These are phyloP conservation scores for Pleurotus cornucopiae DNA, from an alignment of 768 basidiomycete species.

Conservation along the genomic window DNA sequence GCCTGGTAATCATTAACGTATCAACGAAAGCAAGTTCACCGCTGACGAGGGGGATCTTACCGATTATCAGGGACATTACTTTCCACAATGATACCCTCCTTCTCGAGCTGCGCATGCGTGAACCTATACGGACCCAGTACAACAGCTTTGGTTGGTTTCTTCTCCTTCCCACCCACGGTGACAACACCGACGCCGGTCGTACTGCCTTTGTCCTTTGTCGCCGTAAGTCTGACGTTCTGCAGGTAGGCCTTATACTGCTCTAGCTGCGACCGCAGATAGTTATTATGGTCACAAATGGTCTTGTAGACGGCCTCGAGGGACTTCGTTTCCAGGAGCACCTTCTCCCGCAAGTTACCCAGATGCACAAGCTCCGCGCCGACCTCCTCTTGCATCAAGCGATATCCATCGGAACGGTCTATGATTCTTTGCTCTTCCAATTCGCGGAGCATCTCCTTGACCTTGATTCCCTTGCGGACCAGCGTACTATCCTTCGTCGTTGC, in stretches of 20 bases:
- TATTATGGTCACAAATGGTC: constrained; percentile 99
- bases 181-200: constrained; percentile 92
- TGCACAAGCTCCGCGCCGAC: constrained; percentile 93
- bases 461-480: constrained; percentile 95
- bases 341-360: constrained; percentile 94
- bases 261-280: constrained; percentile 90
- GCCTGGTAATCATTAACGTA: constrained; percentile 39
- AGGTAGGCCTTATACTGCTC: constrained; percentile 99
- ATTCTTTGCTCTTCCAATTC: constrained; percentile 91
- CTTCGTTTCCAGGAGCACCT: constrained; percentile 88
- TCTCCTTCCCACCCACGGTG: constrained; percentile 95
- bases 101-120: constrained; percentile 97
- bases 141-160: constrained; percentile 81
- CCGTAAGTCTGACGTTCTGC: constrained; percentile 91
- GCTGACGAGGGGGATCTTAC: constrained; percentile 35
- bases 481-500: constrained; percentile 97
- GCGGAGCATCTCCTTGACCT: constrained; percentile 98
- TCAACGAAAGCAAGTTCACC: no score
- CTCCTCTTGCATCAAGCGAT: constrained; percentile 96
- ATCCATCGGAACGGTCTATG: constrained; percentile 78
- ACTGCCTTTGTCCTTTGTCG: constrained; percentile 84
- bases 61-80: constrained; percentile 99
- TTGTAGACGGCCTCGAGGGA: constrained; percentile 97
- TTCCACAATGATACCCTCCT: constrained; percentile 98
- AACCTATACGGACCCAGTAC: constrained; percentile 95